phyloP scores from a whole-genome alignment of 2,329 filamentous ascomycete species.

The Penicillium oxalicum region DNA sequence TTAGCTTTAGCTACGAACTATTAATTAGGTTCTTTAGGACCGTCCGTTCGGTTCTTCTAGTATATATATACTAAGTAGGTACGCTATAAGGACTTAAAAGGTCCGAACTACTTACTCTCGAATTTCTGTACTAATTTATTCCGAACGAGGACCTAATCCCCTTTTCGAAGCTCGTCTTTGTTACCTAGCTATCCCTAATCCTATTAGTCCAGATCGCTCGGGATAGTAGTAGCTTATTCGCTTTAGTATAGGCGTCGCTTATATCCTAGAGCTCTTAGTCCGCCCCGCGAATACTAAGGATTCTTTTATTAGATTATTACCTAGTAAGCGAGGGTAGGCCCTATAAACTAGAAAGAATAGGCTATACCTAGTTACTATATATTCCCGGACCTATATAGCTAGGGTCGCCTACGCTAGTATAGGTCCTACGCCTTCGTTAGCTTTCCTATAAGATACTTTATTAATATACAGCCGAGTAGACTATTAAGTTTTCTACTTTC shows the following conservation, averaged over 20 bases:
- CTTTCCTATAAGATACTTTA: too few species aligned
- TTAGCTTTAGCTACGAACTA: not conserved
- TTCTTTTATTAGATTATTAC: not conserved
- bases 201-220: not conserved
- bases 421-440: constrained; percentile 2
- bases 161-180: constrained; percentile 3
- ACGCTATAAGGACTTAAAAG: constrained; percentile 3
- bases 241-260: not conserved
- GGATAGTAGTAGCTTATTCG: not conserved
- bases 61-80: constrained; percentile 6
- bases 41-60: not conserved
- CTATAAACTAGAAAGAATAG: not conserved
- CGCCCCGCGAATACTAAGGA: not conserved
- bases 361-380: not conserved
- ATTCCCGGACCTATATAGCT: not conserved
- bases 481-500: too few species aligned
- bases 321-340: not conserved
- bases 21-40: constrained; percentile 3
- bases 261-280: not conserved
- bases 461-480: too few species aligned
- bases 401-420: constrained; percentile 2
- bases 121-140: constrained; percentile 5
- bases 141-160: constrained; percentile 4
- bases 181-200: constrained; percentile 3
- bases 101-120: constrained; percentile 9